Evolutionary conservation across 805 yeast genomes (phyloP).

Genomic region (Starmerella asiatica): DNA sequence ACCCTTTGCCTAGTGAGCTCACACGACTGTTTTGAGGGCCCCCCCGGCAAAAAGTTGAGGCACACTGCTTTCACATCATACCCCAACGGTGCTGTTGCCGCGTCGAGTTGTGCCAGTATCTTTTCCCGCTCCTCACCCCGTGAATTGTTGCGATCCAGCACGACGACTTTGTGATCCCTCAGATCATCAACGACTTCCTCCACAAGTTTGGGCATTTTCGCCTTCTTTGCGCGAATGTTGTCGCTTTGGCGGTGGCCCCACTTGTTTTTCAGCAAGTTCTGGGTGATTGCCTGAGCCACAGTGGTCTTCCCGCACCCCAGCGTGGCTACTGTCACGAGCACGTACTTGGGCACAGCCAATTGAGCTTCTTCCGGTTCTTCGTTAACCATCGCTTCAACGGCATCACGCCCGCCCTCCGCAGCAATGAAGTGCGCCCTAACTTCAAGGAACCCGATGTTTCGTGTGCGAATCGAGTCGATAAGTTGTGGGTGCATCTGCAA

Average conservation of each 20-base stretch:
- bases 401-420: neutral
- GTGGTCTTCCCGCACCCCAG: slow-evolving; percentile 95
- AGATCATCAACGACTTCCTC: slow-evolving; percentile 24
- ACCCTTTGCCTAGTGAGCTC: slow-evolving; percentile 48
- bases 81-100: slow-evolving; percentile 32
- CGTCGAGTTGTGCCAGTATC: slow-evolving; percentile 42
- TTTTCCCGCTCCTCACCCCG: slow-evolving; percentile 53
- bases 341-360: slow-evolving; percentile 32
- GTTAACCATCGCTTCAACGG: neutral
- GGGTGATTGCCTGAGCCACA: slow-evolving; percentile 43
- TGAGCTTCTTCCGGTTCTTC: slow-evolving; percentile 2
- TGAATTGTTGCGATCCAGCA: slow-evolving; percentile 78
- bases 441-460: slow-evolving; percentile 55
- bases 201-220: slow-evolving; percentile 20
- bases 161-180: slow-evolving; percentile 36
- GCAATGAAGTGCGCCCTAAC: slow-evolving; percentile 46
- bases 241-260: slow-evolving; percentile 81
- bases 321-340: slow-evolving; percentile 73
- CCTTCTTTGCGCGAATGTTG: slow-evolving; percentile 34
- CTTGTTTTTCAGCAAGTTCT: slow-evolving; percentile 34
- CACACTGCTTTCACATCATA: slow-evolving; percentile 47
- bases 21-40: slow-evolving; percentile 32
- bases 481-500: slow-evolving; percentile 39
- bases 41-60: slow-evolving; percentile 46
- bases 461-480: slow-evolving; percentile 35